phyloP scores from a whole-genome alignment of 768 basidiomycete species.

The Mycena leptocephala region DNA sequence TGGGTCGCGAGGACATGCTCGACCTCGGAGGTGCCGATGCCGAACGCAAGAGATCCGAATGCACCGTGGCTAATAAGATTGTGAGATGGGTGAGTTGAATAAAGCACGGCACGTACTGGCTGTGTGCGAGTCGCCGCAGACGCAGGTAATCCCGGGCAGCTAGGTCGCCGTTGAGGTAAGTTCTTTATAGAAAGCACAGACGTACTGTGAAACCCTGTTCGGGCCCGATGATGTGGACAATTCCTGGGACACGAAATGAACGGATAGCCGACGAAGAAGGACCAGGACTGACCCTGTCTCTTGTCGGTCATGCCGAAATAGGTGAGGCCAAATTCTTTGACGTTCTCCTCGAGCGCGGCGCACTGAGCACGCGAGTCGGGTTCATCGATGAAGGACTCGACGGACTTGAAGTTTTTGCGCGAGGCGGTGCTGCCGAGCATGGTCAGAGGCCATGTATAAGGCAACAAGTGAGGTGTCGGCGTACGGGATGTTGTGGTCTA shows the following conservation, averaged over 20 bases:
- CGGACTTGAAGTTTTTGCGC: slow-evolving; percentile 82
- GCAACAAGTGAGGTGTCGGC: slow-evolving; percentile 44
- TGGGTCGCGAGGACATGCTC: slow-evolving; percentile 96
- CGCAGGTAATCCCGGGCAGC: slow-evolving; percentile 86
- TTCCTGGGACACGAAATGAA: slow-evolving; percentile 61
- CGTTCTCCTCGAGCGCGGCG: slow-evolving; percentile 88
- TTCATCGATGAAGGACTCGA: slow-evolving; percentile 84
- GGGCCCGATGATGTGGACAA: slow-evolving; percentile 92
- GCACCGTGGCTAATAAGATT: slow-evolving; percentile 83
- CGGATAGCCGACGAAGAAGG: not conserved
- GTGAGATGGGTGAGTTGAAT: not conserved
- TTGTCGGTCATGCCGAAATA: slow-evolving; percentile 94
- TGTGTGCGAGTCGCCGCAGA: slow-evolving; percentile 95
- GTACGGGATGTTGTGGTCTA: slow-evolving; percentile 92
- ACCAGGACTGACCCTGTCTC: slow-evolving; percentile 77
- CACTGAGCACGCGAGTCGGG: slow-evolving; percentile 91
- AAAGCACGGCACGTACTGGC: slow-evolving; percentile 72
- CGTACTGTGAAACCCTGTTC: slow-evolving; percentile 93
- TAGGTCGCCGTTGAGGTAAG: slow-evolving; percentile 42
- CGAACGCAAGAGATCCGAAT: slow-evolving; percentile 93
- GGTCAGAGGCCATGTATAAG: slow-evolving; percentile 16
- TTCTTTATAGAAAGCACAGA: not conserved
- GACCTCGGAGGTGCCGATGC: slow-evolving; percentile 95
- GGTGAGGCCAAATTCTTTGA: slow-evolving; percentile 92
- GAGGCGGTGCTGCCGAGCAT: slow-evolving; percentile 71